Percentiles rank a stretch among this genome's conserved stretches.
Evolutionary conservation across 1,139 yeast species (phyloP).

Genomic region (Waltiozyma sp.): DNA sequence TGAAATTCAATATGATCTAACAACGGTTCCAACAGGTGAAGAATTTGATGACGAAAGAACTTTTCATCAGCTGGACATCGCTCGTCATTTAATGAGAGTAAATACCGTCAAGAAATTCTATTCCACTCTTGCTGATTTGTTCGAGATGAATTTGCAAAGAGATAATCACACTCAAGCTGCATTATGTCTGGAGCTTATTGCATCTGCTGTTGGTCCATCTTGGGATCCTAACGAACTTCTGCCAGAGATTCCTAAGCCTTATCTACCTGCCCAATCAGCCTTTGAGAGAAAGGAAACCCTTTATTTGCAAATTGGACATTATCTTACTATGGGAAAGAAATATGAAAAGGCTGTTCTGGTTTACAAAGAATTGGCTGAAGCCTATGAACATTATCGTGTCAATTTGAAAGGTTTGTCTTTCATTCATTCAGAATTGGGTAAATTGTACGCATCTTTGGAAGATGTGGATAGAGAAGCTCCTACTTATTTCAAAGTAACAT

Average conservation of each 20-base stretch:
- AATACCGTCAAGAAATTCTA: conserved; percentile 74
- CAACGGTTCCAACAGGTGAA: conserved; percentile 67
- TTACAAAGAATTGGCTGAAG: conserved; percentile 66
- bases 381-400: conserved; percentile 63
- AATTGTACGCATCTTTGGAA: conserved; percentile 58
- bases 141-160: conserved; percentile 50
- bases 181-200: conserved; percentile 64
- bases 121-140: conserved; percentile 66
- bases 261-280: conserved; percentile 67
- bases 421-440: conserved; percentile 60
- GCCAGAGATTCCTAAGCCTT: conserved; percentile 53
- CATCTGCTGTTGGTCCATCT: conserved; percentile 47
- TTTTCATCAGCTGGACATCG: conserved; percentile 66
- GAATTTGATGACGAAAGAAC: conserved; percentile 85
- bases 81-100: conserved; percentile 68
- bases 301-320: conserved; percentile 60
- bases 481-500: conserved; percentile 69
- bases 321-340: conserved; percentile 62
- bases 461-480: conserved; percentile 65
- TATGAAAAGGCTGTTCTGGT: conserved; percentile 70
- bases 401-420: conserved; percentile 69
- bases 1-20: conserved; percentile 54
- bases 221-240: conserved; percentile 60
- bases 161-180: conserved; percentile 75
- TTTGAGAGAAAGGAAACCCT: conserved; percentile 75